Percentiles rank a stretch among this genome's conserved stretches.
phyloP scores from a whole-genome alignment of 1,284 basidiomycete genomes.

The Apiotrichum akiyoshidainum region DNA sequence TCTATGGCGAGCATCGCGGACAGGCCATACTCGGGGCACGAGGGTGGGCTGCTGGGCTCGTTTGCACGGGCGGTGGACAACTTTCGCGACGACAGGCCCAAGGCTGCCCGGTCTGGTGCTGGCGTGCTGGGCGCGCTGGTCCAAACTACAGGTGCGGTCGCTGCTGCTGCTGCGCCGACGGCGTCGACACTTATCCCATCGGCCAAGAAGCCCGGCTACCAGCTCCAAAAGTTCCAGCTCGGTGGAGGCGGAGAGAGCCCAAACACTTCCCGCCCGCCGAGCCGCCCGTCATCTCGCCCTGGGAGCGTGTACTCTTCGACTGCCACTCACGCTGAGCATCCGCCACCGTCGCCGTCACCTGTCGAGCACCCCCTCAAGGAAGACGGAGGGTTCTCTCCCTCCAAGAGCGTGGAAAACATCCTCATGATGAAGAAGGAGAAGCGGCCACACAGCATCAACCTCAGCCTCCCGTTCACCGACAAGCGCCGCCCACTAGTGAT shows the following conservation, averaged over 20 bases:
- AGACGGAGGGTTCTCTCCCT: not conserved
- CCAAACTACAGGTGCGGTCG: constrained; percentile 65
- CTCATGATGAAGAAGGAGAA: constrained; percentile 29
- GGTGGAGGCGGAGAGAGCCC: not conserved
- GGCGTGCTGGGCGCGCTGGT: constrained; percentile 73
- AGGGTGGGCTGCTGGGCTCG: not conserved
- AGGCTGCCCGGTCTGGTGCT: constrained; percentile 58
- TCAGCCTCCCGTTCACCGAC: constrained; percentile 34
- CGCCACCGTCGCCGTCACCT: not conserved
- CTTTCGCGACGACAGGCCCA: constrained; percentile 51
- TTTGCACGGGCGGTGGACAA: constrained; percentile 23
- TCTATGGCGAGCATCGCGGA: constrained; percentile 12
- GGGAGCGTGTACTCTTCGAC: not conserved
- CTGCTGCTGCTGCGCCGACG: constrained; percentile 60
- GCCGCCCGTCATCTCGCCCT: not conserved
- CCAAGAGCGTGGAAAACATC: constrained; percentile 27
- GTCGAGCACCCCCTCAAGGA: not conserved
- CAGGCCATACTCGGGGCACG: constrained; percentile 3
- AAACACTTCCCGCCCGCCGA: not conserved
- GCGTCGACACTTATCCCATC: constrained; percentile 62
- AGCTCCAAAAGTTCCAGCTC: constrained; percentile 58
- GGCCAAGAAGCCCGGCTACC: constrained; percentile 64
- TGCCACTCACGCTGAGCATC: not conserved
- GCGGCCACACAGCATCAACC: constrained; percentile 17
- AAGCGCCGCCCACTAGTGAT: constrained; percentile 25